Base-by-base conservation (phyloP, 139 green algal genomes). In the Chara braunii region DNA sequence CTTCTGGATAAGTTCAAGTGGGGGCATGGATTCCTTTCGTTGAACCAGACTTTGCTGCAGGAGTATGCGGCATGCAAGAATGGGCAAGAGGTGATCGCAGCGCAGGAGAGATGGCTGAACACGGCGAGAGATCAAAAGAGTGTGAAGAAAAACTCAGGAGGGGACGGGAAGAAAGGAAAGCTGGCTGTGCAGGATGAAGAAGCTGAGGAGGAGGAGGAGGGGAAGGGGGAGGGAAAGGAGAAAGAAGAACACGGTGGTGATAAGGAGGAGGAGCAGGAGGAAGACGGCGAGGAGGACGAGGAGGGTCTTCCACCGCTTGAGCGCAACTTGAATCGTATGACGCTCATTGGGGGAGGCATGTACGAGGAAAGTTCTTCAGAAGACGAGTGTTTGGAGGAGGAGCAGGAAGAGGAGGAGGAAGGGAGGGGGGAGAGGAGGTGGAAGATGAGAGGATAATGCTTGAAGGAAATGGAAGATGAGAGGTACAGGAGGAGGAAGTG, bases 11-110 rank as follows among this genome's bases (percentile, higher is more conserved):
- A 74, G 58, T 83, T 83, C 59, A 80, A 75, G 57, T 83, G 88
- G 89, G 90, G 90, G 23, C 88, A 95, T 78, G 81, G 76, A 52
- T 97, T 97, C 79, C 77, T 95, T 48, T 82, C 79, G 12, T 64
- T 91, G 3, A 98, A 98, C 75, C 68, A 43, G 66, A 53, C 28
- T 33, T 70, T 96, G 36, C 80, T 98, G 55, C 82, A 89, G 1
- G 42, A 45, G 0, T 98, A 98, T 57, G 79, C 83, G 2, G 63
- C 44, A 3, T 96, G 89, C 65, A 42, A 45, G 6, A 90, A 83
- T 1, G 82, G 83, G 0, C 70, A 43, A 3, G 85, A 94, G 7
- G 83, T 98, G 11, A 90, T 96, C 28, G 68, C 56, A 9, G 80
- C 83, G 23, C 90, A 98, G 77, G 35, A 74, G 45, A 65, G 28